Evolutionary conservation across 1,139 yeast genomes (phyloP).

Genomic region (Chernovozyma sophiae-reginae): DNA sequence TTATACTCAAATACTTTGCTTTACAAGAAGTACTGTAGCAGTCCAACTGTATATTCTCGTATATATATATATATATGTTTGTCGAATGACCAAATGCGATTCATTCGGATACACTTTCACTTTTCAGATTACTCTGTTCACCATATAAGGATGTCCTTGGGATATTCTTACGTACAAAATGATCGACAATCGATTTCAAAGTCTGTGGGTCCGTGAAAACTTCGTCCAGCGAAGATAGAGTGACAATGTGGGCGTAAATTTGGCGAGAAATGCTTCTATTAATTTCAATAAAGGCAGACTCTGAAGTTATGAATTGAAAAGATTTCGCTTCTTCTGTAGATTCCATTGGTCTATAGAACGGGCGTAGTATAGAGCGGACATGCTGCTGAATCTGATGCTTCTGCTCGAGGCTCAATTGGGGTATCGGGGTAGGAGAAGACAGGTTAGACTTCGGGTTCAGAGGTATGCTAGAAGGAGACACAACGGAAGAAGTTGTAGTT

Average conservation of each 20-base stretch:
- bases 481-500: neutral
- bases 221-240: constrained; percentile 7
- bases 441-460: neutral
- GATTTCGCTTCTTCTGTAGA: neutral
- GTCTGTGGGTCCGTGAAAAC: constrained; percentile 1
- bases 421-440: neutral
- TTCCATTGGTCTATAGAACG: constrained; percentile 1
- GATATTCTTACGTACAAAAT: neutral
- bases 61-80: neutral
- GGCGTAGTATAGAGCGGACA: constrained; percentile 3
- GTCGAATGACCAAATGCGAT: neutral
- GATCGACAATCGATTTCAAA: constrained; percentile 2
- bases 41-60: neutral
- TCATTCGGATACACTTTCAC: neutral
- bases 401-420: constrained; percentile 1
- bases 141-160: too few relatives aligned
- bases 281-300: constrained; percentile 31
- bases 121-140: too few relatives aligned
- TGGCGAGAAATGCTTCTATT: constrained; percentile 40
- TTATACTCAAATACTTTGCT: too few relatives aligned
- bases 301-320: constrained; percentile 16
- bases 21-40: too few relatives aligned
- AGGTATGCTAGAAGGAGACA: neutral
- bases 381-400: constrained; percentile 4
- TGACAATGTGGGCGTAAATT: constrained; percentile 34